Conservation (phyloP, 495 filamentous ascomycete genomes). For the Hyaloscypha hepaticicola region DNA sequence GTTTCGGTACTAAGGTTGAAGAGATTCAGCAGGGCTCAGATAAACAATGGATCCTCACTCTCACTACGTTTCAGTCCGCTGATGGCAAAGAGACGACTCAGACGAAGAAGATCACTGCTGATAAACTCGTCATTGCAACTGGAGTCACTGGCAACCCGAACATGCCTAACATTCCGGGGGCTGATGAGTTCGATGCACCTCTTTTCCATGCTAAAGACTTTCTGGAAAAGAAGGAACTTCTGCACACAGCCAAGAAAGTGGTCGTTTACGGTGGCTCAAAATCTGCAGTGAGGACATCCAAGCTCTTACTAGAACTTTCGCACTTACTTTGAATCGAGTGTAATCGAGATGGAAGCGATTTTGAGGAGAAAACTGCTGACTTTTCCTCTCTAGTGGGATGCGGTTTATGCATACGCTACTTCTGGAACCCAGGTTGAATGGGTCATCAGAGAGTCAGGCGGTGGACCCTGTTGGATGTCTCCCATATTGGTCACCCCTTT, state of each 20-base stretch:
- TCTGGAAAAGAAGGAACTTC: conserved; percentile 38
- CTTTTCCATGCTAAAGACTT: conserved; percentile 66
- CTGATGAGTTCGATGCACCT: conserved; percentile 51
- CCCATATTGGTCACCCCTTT: conserved; percentile 61
- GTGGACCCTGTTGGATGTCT: conserved; percentile 72
- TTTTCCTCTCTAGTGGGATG: conserved; percentile 46
- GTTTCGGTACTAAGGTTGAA: conserved; percentile 51
- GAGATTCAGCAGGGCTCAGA: conserved; percentile 46
- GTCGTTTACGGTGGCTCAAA: conserved; percentile 72
- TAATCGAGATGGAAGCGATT: neutral
- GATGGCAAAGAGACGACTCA: neutral
- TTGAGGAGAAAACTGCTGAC: neutral
- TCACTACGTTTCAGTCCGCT: neutral
- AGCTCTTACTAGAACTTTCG: too few species aligned
- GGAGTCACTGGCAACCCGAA: conserved; percentile 65
- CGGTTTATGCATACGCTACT: conserved; percentile 65
- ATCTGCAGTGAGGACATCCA: conserved; percentile 51
- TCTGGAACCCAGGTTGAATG: conserved; percentile 68
- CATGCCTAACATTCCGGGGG: conserved; percentile 49
- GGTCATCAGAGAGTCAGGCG: conserved; percentile 76
- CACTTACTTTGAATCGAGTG: neutral
- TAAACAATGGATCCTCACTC: conserved; percentile 43
- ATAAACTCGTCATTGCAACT: conserved; percentile 68
- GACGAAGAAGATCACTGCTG: conserved; percentile 38
- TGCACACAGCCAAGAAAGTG: conserved; percentile 39